These are phyloP conservation scores for Sporisorium graminicola DNA, from an alignment of 1,284 basidiomycete species.

Conservation along the genomic window DNA sequence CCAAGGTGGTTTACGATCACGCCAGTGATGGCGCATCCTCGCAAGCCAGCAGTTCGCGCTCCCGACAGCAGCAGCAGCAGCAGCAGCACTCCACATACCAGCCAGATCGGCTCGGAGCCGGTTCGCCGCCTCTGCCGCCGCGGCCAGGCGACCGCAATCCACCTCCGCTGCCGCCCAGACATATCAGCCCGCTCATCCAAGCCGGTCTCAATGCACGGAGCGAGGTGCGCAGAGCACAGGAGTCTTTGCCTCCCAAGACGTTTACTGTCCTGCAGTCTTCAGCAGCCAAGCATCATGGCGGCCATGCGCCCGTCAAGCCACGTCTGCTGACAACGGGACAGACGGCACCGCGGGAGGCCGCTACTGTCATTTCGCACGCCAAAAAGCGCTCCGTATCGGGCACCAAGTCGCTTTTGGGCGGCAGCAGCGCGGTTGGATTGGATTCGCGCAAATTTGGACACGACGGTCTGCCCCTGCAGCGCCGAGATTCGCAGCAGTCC, in stretches of 20 bases:
- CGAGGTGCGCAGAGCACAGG: slow-evolving; percentile 62
- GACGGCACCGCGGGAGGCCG: slow-evolving; percentile 52
- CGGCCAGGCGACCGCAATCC: slow-evolving; percentile 50
- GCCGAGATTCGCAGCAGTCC: slow-evolving; percentile 45
- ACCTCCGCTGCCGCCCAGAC: slow-evolving; percentile 62
- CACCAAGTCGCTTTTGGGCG: slow-evolving; percentile 40
- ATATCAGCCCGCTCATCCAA: slow-evolving; percentile 68
- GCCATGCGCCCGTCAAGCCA: slow-evolving; percentile 40
- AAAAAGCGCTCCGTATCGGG: slow-evolving; percentile 58
- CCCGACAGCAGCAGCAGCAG: slow-evolving; percentile 22
- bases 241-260: slow-evolving; percentile 67
- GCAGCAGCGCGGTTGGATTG: slow-evolving; percentile 23
- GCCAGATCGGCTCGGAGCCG: slow-evolving; percentile 41
- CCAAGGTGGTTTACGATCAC: slow-evolving; percentile 45
- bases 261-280: slow-evolving; percentile 67
- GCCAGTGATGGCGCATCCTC: slow-evolving; percentile 44
- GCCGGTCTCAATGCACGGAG: slow-evolving; percentile 65
- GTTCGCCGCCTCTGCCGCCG: slow-evolving; percentile 51
- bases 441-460: slow-evolving; percentile 23
- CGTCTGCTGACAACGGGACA: slow-evolving; percentile 60
- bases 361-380: slow-evolving; percentile 33
- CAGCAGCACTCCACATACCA: too few relatives aligned
- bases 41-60: slow-evolving; percentile 44
- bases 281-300: slow-evolving; percentile 43
- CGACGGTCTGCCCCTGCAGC: slow-evolving; percentile 27